phyloP scores from a whole-genome alignment of 2,329 filamentous ascomycete genomes.

The Cryphonectria radicalis region DNA sequence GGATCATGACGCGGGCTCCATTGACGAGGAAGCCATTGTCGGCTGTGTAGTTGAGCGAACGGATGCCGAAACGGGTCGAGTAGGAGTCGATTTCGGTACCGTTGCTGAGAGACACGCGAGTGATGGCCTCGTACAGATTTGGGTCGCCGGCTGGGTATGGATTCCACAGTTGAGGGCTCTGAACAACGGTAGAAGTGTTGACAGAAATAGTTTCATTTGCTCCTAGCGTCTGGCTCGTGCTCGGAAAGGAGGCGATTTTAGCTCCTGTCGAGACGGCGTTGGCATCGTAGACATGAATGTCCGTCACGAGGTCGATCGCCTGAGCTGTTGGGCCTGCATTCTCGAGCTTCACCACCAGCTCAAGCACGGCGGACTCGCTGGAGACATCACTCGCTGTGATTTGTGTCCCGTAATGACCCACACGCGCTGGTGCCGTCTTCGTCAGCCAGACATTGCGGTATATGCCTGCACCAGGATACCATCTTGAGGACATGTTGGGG shows the following conservation, averaged over 20 bases:
- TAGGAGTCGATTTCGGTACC: constrained; percentile 46
- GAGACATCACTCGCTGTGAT: constrained; percentile 53
- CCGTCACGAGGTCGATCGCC: constrained; percentile 45
- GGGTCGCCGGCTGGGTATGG: constrained; percentile 50
- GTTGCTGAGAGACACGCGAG: constrained; percentile 38
- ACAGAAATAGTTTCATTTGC: constrained; percentile 39
- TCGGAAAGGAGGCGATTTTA: constrained; percentile 42
- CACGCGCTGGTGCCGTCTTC: constrained; percentile 50
- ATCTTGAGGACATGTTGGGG: constrained; percentile 51
- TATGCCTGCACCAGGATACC: constrained; percentile 59
- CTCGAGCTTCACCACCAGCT: constrained; percentile 50
- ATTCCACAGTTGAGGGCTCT: constrained; percentile 52
- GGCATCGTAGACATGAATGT: constrained; percentile 45
- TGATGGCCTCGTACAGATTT: constrained; percentile 53
- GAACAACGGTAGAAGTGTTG: constrained; percentile 41
- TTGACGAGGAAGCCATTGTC: constrained; percentile 52
- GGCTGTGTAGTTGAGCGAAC: constrained; percentile 45
- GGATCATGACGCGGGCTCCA: constrained; percentile 47
- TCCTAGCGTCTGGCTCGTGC: constrained; percentile 36
- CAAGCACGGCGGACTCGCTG: constrained; percentile 46
- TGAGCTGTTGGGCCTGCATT: constrained; percentile 43
- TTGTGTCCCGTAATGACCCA: constrained; percentile 55
- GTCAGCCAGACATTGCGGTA: constrained; percentile 60
- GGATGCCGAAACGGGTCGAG: constrained; percentile 55
- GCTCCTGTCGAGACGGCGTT: constrained; percentile 35